phyloP scores from a whole-genome alignment of 1,139 yeast species.

The Pneumocystis murina region DNA sequence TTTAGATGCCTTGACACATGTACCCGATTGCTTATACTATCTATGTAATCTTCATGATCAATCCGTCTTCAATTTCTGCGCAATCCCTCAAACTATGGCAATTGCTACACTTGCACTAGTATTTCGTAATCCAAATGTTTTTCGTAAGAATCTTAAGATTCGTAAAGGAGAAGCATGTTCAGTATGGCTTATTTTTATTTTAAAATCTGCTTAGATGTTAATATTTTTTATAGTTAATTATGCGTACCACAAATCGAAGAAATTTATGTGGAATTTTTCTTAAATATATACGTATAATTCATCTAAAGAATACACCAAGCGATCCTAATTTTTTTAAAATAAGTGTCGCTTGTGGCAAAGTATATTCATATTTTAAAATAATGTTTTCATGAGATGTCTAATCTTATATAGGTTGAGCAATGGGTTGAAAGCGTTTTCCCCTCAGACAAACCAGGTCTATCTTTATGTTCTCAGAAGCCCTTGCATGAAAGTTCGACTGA shows the following conservation, averaged over 20 bases:
- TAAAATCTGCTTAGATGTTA: background rate
- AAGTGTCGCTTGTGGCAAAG: slow-evolving; percentile 70
- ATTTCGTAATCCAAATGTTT: slow-evolving; percentile 63
- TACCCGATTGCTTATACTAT: slow-evolving; percentile 60
- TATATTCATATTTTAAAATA: background rate
- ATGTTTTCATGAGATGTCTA: slow-evolving; percentile 24
- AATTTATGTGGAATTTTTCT: slow-evolving; percentile 67
- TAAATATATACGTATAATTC: slow-evolving; percentile 57
- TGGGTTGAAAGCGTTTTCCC: slow-evolving; percentile 17
- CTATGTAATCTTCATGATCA: slow-evolving; percentile 67
- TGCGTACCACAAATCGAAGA: slow-evolving; percentile 55
- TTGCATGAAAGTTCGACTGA: background rate
- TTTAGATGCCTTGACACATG: slow-evolving; percentile 64
- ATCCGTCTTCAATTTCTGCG: slow-evolving; percentile 77
- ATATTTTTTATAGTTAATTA: slow-evolving; percentile 44
- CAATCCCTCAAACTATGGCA: slow-evolving; percentile 98
- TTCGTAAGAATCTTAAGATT: slow-evolving; percentile 64
- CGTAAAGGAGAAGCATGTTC: slow-evolving; percentile 67
- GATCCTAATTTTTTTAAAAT: slow-evolving; percentile 81
- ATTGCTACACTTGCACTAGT: slow-evolving; percentile 81
- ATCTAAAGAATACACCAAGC: slow-evolving; percentile 57
- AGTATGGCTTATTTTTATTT: background rate
- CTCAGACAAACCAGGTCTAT: slow-evolving; percentile 5
- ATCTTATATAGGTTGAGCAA: slow-evolving; percentile 29
- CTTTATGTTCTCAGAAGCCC: slow-evolving; percentile 3